These are phyloP conservation scores for Leptosphaerulina australis DNA, from an alignment of 2,329 filamentous ascomycete species.

Conservation along the genomic window DNA sequence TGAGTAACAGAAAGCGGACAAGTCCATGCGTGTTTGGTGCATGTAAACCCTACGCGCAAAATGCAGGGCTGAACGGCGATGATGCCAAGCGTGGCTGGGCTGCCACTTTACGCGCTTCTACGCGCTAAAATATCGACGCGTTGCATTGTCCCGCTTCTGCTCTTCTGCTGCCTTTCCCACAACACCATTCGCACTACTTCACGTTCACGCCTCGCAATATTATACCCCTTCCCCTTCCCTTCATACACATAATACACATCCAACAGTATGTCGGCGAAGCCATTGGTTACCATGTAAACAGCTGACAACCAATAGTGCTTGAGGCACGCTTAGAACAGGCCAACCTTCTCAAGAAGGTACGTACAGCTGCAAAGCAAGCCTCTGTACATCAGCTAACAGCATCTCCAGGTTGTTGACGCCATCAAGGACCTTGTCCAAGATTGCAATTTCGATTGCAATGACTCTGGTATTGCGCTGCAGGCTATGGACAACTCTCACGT, in stretches of 20 bases:
- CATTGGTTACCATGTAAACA: background rate
- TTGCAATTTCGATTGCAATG: slow-evolving; percentile 99
- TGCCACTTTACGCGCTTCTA: slow-evolving; percentile 16
- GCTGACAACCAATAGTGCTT: slow-evolving; percentile 67
- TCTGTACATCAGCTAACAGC: slow-evolving; percentile 22
- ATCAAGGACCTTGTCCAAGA: slow-evolving; percentile 99
- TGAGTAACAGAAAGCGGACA: no score
- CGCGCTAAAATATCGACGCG: slow-evolving; percentile 12
- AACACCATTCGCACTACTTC: background rate
- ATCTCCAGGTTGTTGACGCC: slow-evolving; percentile 83
- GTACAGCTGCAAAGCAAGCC: background rate
- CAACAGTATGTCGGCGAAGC: slow-evolving; percentile 8
- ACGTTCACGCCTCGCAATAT: background rate
- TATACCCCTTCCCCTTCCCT: slow-evolving; percentile 2
- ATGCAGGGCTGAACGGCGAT: no score
- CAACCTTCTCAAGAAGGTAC: slow-evolving; percentile 89
- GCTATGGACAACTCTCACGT: slow-evolving; percentile 99
- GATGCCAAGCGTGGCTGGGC: slow-evolving; percentile 3
- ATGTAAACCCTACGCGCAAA: background rate
- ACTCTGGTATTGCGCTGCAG: slow-evolving; percentile 95
- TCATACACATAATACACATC: slow-evolving; percentile 9
- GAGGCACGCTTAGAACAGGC: slow-evolving; percentile 98
- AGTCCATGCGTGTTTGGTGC: background rate
- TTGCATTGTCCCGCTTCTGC: slow-evolving; percentile 8
- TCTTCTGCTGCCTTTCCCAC: slow-evolving; percentile 12